phyloP scores from a whole-genome alignment of 2,329 filamentous ascomycete species.

The Ilyonectria sp. region DNA sequence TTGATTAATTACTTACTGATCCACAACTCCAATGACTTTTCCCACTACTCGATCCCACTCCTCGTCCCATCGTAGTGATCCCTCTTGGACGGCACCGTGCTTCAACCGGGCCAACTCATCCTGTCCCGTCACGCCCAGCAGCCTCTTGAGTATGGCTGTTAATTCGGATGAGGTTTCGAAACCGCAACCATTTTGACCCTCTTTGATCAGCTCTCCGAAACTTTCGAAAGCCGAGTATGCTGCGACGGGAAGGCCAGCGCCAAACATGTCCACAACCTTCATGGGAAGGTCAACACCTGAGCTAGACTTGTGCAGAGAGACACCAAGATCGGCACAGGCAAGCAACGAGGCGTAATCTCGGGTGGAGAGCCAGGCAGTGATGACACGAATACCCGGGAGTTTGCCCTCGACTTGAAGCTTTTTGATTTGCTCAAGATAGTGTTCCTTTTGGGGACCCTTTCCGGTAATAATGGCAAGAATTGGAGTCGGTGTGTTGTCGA shows the following conservation, averaged over 20 bases:
- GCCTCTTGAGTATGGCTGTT: slow-evolving; percentile 70
- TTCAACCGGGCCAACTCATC: slow-evolving; percentile 73
- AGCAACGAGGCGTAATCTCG: slow-evolving; percentile 89
- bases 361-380: slow-evolving; percentile 88
- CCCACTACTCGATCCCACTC: slow-evolving; percentile 92
- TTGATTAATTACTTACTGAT: slow-evolving; percentile 32
- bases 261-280: slow-evolving; percentile 99
- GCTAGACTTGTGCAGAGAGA: slow-evolving; percentile 93
- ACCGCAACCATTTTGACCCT: slow-evolving; percentile 88
- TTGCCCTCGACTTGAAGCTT: slow-evolving; percentile 73
- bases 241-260: slow-evolving; percentile 89
- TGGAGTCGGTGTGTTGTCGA: slow-evolving; percentile 64
- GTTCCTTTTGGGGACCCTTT: slow-evolving; percentile 86
- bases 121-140: slow-evolving; percentile 71
- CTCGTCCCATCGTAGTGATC: slow-evolving; percentile 86
- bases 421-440: slow-evolving; percentile 79
- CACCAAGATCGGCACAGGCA: slow-evolving; percentile 87
- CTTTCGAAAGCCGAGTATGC: slow-evolving; percentile 91
- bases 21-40: slow-evolving; percentile 72
- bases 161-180: slow-evolving; percentile 83
- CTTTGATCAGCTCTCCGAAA: slow-evolving; percentile 90
- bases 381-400: slow-evolving; percentile 79
- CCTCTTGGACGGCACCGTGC: slow-evolving; percentile 81
- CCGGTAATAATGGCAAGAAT: slow-evolving; percentile 95
- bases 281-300: slow-evolving; percentile 97